Percentiles rank a stretch among this genome's conserved stretches.
These are phyloP conservation scores for Fusarium circinatum DNA, from an alignment of 2,329 filamentous ascomycete species.

Conservation along the genomic window DNA sequence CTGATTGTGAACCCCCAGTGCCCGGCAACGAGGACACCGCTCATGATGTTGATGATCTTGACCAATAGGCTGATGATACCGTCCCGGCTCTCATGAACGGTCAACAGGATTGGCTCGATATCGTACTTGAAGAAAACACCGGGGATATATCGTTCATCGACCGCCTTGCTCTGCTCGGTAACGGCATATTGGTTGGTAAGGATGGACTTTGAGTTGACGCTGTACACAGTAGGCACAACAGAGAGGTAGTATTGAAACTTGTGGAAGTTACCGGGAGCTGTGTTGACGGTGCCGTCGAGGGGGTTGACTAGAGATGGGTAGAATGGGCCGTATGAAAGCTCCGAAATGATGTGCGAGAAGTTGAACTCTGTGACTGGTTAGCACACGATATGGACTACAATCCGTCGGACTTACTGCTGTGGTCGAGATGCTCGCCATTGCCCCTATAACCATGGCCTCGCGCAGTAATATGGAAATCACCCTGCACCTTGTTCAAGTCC, in stretches of 20 bases:
- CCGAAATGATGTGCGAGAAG: conserved; percentile 96
- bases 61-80: conserved; percentile 79
- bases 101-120: conserved; percentile 92
- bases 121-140: conserved; percentile 99
- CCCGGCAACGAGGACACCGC: conserved; percentile 89
- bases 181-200: conserved; percentile 98
- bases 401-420: conserved; percentile 68
- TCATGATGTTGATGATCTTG: conserved; percentile 89
- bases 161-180: conserved; percentile 81
- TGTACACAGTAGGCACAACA: conserved; percentile 94
- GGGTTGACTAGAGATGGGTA: conserved; percentile 95
- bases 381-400: not conserved
- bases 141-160: conserved; percentile 77
- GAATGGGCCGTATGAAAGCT: conserved; percentile 96
- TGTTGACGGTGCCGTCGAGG: conserved; percentile 88
- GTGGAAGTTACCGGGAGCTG: conserved; percentile 82
- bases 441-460: conserved; percentile 94
- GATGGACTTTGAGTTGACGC: conserved; percentile 73
- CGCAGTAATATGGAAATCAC: conserved; percentile 97
- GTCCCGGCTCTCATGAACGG: conserved; percentile 83
- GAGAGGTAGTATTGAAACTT: conserved; percentile 99
- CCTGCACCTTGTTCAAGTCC: conserved; percentile 95
- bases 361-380: conserved; percentile 77
- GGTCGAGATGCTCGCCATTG: conserved; percentile 80
- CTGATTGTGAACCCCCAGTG: conserved; percentile 91